These are phyloP conservation scores for Xylaria sp. DNA, from an alignment of 2,329 filamentous ascomycete species.

Conservation along the genomic window DNA sequence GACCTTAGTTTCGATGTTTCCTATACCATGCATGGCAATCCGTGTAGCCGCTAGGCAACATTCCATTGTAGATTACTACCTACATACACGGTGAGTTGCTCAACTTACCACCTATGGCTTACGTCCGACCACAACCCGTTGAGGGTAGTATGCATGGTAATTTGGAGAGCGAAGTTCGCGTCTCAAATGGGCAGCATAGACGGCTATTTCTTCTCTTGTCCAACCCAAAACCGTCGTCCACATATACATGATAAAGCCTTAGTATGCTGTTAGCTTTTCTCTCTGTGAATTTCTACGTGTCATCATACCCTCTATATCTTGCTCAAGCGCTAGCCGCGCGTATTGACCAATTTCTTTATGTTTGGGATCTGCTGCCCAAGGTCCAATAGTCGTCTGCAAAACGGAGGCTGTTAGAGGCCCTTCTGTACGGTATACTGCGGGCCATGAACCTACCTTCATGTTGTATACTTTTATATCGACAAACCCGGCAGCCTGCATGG, in stretches of 20 bases:
- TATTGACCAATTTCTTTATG: conserved; percentile 54
- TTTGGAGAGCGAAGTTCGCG: conserved; percentile 44
- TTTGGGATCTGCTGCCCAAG: conserved; percentile 55
- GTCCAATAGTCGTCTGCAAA: conserved; percentile 52
- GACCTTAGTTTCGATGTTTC: not conserved
- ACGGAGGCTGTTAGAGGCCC: not conserved
- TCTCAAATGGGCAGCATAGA: conserved; percentile 47
- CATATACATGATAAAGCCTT: conserved; percentile 47
- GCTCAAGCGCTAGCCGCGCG: conserved; percentile 48
- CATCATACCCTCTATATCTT: conserved; percentile 50
- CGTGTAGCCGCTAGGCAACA: not conserved
- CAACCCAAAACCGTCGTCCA: conserved; percentile 47
- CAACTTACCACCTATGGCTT: conserved; percentile 40
- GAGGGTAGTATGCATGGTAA: conserved; percentile 44
- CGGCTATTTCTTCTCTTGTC: conserved; percentile 46
- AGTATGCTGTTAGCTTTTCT: conserved; percentile 9
- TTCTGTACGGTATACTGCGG: not conserved
- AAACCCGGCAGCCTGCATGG: conserved; percentile 49
- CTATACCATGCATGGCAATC: not conserved
- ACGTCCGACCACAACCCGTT: conserved; percentile 44
- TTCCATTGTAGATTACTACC: conserved; percentile 3
- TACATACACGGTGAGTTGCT: not conserved
- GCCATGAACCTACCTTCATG: conserved; percentile 40
- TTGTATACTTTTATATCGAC: conserved; percentile 43
- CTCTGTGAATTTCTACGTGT: not conserved